These are phyloP conservation scores for Pseudocercospora crystallina DNA, from an alignment of 2,329 filamentous ascomycete species.

Conservation along the genomic window DNA sequence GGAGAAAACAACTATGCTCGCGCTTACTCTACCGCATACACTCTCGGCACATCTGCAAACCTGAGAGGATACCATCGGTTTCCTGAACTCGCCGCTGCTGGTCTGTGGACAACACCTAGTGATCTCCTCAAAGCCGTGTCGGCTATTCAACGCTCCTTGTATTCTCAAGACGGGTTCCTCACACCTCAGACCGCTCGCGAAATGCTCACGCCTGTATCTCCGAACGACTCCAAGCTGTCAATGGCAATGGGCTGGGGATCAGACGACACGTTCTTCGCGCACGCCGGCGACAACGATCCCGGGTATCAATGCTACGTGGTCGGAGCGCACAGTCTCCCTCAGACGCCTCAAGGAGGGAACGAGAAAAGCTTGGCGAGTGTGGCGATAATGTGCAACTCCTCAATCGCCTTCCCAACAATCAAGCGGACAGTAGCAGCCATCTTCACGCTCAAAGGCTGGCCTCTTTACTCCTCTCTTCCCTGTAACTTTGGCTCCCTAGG, in stretches of 20 bases:
- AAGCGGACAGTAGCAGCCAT: constrained; percentile 19
- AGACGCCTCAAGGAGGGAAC: neutral
- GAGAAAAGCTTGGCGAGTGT: constrained; percentile 12
- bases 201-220: constrained; percentile 23
- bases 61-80: constrained; percentile 21
- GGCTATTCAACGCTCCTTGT: constrained; percentile 24
- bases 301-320: constrained; percentile 25
- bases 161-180: constrained; percentile 16
- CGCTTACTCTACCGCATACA: constrained; percentile 19
- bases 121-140: constrained; percentile 25
- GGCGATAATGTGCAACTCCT: constrained; percentile 25
- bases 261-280: constrained; percentile 21
- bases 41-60: constrained; percentile 9
- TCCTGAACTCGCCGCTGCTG: constrained; percentile 27
- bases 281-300: constrained; percentile 25
- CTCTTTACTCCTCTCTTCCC: constrained; percentile 13
- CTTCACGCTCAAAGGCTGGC: constrained; percentile 18
- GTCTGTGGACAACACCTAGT: constrained; percentile 30
- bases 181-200: constrained; percentile 13
- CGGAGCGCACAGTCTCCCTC: constrained; percentile 10
- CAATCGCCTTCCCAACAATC: constrained; percentile 7
- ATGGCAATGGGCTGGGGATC: constrained; percentile 24
- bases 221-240: neutral
- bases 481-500: constrained; percentile 6
- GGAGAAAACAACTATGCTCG: constrained; percentile 24